These are phyloP conservation scores for Phallus indusiatus DNA, from an alignment of 768 basidiomycete species.

Conservation along the genomic window DNA sequence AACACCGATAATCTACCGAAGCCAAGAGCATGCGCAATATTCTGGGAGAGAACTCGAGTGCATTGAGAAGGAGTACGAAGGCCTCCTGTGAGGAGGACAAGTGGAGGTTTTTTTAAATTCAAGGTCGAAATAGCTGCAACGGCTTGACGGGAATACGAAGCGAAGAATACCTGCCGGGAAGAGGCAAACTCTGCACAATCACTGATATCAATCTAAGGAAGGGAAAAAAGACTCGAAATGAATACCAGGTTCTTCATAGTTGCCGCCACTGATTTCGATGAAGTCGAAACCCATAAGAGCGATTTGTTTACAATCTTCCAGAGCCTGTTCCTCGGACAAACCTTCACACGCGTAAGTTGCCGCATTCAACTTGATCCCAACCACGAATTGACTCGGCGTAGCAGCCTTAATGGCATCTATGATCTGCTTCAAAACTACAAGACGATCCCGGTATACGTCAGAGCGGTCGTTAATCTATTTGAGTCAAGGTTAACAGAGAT, in stretches of 20 bases:
- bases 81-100: constrained; percentile 76
- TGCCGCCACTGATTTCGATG: constrained; percentile 82
- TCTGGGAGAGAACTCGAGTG: constrained; percentile 37
- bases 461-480: constrained; percentile 40
- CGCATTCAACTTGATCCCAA: constrained; percentile 76
- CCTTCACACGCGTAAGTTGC: constrained; percentile 52
- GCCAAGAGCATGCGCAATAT: constrained; percentile 67
- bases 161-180: constrained; percentile 63
- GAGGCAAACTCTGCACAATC: constrained; percentile 21
- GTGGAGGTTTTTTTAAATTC: constrained; percentile 30
- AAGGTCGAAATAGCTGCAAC: constrained; percentile 27
- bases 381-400: constrained; percentile 48
- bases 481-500: background rate
- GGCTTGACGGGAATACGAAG: constrained; percentile 47
- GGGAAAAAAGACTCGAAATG: background rate
- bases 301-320: constrained; percentile 52
- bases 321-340: constrained; percentile 30
- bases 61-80: constrained; percentile 53
- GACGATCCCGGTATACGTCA: constrained; percentile 54
- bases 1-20: constrained; percentile 60
- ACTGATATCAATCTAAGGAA: background rate
- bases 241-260: constrained; percentile 71
- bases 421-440: constrained; percentile 53
- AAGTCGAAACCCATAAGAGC: constrained; percentile 69
- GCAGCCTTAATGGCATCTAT: constrained; percentile 43